Conservation (phyloP, 177 flowering plant genomes). For the Tripterygium wilfordii region DNA sequence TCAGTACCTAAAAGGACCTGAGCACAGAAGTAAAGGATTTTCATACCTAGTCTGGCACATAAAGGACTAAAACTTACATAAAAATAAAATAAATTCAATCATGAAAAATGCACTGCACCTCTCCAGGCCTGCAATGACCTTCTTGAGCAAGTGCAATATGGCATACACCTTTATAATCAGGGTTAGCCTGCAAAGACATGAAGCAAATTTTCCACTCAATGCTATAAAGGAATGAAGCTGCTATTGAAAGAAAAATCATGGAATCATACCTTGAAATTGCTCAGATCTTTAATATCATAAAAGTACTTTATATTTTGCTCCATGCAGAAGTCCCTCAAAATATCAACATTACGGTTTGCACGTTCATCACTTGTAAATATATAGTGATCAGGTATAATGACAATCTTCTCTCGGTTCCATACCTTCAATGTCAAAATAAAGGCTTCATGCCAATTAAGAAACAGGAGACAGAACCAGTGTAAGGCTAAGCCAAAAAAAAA, state of each 20-base stretch:
- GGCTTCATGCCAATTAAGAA: no score
- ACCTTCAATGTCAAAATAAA: conserved; percentile 66
- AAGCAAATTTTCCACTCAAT: no score
- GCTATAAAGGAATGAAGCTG: no score
- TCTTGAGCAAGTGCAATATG: conserved; percentile 99
- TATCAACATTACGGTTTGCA: conserved; percentile 97
- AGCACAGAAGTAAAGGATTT: conserved; percentile 4
- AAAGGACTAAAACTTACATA: not conserved
- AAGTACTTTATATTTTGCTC: conserved; percentile 97
- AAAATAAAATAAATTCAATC: no score
- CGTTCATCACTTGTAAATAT: conserved; percentile 93
- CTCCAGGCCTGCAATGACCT: conserved; percentile 99
- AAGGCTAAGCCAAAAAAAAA: no score
- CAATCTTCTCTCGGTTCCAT: conserved; percentile 98
- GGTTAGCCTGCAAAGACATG: conserved; percentile 66
- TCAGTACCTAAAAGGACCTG: conserved; percentile 96
- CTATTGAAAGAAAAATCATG: no score
- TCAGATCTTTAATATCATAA: conserved; percentile 88
- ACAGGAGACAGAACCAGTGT: no score
- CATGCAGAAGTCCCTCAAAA: conserved; percentile 75
- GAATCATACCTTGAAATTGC: conserved; percentile 85
- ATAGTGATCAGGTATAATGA: conserved; percentile 96
- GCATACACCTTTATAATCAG: conserved; percentile 98
- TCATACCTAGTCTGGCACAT: not conserved
- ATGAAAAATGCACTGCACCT: no score